Conservation (phyloP, 768 basidiomycete genomes). For the Lanmaoa pseudosensibilis region DNA sequence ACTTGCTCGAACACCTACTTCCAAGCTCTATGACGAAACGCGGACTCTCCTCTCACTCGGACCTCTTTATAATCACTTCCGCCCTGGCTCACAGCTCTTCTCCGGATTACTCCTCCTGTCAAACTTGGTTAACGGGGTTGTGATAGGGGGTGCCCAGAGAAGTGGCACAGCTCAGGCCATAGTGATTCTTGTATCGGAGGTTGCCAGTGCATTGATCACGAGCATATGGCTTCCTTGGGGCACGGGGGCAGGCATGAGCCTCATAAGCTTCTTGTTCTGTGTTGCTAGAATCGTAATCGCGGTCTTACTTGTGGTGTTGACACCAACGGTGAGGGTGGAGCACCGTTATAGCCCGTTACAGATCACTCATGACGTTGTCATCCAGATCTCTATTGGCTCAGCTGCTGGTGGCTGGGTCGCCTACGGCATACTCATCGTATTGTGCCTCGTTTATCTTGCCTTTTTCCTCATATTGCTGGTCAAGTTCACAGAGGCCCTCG, state of each 20-base stretch:
- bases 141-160: constrained; percentile 85
- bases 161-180: constrained; percentile 92
- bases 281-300: constrained; percentile 88
- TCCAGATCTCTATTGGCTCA: constrained; percentile 78
- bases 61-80: constrained; percentile 93
- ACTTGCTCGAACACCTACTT: constrained; percentile 78
- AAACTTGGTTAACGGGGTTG: constrained; percentile 79
- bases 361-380: constrained; percentile 12
- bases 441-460: constrained; percentile 80
- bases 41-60: constrained; percentile 87
- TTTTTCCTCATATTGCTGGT: constrained; percentile 77
- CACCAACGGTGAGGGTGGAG: constrained; percentile 67
- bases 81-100: constrained; percentile 88
- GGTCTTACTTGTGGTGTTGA: constrained; percentile 86
- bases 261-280: constrained; percentile 91
- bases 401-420: constrained; percentile 91
- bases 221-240: constrained; percentile 98
- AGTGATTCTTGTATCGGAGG: constrained; percentile 86
- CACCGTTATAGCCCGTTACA: not conserved
- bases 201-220: constrained; percentile 82
- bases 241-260: constrained; percentile 93
- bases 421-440: constrained; percentile 85
- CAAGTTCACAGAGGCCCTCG: constrained; percentile 81
- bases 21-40: constrained; percentile 93
- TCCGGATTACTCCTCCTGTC: constrained; percentile 76